Base-by-base conservation (phyloP, 257 asterid species). In the Capsicum baccatum region DNA sequence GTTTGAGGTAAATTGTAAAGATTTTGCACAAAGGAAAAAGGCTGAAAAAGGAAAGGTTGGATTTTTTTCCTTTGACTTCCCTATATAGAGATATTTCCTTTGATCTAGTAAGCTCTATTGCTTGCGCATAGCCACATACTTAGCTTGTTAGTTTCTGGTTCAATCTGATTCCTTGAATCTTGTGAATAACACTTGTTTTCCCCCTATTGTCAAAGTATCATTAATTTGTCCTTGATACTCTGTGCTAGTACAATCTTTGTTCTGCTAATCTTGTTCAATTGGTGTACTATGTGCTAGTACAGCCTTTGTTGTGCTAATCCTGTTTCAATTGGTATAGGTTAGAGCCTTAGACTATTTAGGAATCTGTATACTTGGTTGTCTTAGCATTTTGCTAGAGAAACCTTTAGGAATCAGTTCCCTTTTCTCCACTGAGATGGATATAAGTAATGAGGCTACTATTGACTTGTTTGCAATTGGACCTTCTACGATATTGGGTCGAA, bases 401-500 rank as follows among this genome's bases (percentile, higher is more conserved):
- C 63, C 71, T 66, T 50, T 82, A 57, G 86, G 84, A 82, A 69
- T 6, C 79, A 44, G 17, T 82, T 15, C 71, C 50, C 2, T 42
- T 79, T 42, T 79, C 54, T 64, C 64, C 83, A 67, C 80, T 82
- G 52, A 76, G 87, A 93, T 92, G 97, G 97, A 93, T 89, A 92
- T 93, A 82, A 93, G 96, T 83, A 95, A 92, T 79, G 99, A 97
- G 88, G 98, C 99, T 35, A 89, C 88, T 84, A 94, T 97, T 82
- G 98, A 95, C 89, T 87, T 93, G 54, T 97, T 95, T 88, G 90
- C 94, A 2, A 97, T 97, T 55, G 99, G 98, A 21, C 99, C 99
- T 8, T 91, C 97, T 4, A 85, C 96, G 52, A 81, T 95, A 3
- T 56, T 95, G 83, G 99, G 99, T 74, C 93, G 99, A 37, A 90